A percentile compares a stretch with the other conserved stretches of the same genome.
phyloP scores from a whole-genome alignment of 176 grass and related monocot species.

The Melocanna baccifera region DNA sequence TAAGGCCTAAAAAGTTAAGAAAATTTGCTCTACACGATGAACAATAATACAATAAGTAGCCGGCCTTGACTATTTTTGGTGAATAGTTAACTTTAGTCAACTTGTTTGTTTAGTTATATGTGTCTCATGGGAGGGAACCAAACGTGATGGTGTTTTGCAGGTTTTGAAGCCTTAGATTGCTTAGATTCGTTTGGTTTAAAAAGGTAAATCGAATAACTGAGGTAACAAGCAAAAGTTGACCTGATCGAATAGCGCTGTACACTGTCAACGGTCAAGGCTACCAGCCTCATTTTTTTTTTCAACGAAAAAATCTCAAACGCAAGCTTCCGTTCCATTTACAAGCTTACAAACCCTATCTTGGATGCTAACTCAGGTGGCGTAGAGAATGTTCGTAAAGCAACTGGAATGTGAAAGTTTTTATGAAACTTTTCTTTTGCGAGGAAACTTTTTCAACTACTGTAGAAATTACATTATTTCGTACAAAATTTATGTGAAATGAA shows the following conservation, averaged over 20 bases:
- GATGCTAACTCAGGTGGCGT: neutral
- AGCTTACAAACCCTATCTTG: neutral
- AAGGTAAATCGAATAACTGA: neutral
- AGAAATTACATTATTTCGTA: neutral
- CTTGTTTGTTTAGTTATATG: constrained; percentile 12
- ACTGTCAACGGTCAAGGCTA: neutral
- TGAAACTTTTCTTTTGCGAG: neutral
- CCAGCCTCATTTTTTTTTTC: neutral
- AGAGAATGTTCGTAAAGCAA: neutral
- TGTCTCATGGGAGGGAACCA: constrained; percentile 36
- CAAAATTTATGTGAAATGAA: neutral
- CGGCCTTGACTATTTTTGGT: neutral
- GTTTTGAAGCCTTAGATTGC: neutral
- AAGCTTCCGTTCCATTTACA: neutral
- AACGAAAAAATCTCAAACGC: neutral
- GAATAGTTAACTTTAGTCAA: neutral
- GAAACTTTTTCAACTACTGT: neutral
- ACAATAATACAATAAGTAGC: neutral
- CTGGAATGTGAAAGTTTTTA: neutral
- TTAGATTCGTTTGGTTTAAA: neutral
- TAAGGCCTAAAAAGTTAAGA: neutral
- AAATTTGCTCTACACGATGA: neutral
- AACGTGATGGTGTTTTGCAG: neutral
- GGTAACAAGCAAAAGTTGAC: constrained; percentile 17
- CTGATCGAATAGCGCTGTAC: neutral